Base-by-base conservation (phyloP, 2,329 filamentous ascomycete genomes). In the Hymenoscyphus linearis region DNA sequence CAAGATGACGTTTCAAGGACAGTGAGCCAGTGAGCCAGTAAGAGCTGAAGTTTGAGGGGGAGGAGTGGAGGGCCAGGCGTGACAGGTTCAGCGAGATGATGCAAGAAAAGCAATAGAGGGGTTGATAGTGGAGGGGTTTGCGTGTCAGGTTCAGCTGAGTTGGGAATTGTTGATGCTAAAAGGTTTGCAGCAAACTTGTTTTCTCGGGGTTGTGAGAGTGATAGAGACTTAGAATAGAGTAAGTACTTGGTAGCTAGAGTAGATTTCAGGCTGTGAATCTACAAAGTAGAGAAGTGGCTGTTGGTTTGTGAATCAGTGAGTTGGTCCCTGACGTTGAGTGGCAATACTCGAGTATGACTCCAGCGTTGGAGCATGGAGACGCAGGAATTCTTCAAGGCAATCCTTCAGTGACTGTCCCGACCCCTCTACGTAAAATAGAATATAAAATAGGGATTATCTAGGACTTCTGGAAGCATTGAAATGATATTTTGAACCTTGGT, bases 41-140 rank as follows among this genome's bases (percentile, higher is more conserved):
- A 47, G 40, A 47, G 40, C n/a, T 22, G 40, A 18, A 12, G 22
- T n/a, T 2, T 47, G n/a, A 12, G 9, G 18, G 22, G 18, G 40
- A 25, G 22, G 18, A n/a, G 12, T 31, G 40, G 40, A 47, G 40
- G 40, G 40, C 6, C 40, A 47, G 40, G 22, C 3, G 40, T n/a
- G 40, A 7, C 40, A 47, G 40, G 22, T 9, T 47, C 9, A 22
- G 40, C 10, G 40, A 47, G 40, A 47, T 25, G 40, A 47, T 47
- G 40, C 40, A 47, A 47, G 40, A 47, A 47, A 47, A 47, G 40
- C 18, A 34, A 53, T 34, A 34, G 52, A 9, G 25, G 52, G 31
- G 52, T 53, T 27, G 52, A 27, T 31, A 31, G 40, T 55, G 53
- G 53, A 55, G 53, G 53, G 53, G 53, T 55, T 37, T 55, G 53